Evolutionary conservation across 805 yeast species (phyloP), one percentile per base, ranked within the genome.

Genomic region (Monosporozyma siamensis): DNA sequence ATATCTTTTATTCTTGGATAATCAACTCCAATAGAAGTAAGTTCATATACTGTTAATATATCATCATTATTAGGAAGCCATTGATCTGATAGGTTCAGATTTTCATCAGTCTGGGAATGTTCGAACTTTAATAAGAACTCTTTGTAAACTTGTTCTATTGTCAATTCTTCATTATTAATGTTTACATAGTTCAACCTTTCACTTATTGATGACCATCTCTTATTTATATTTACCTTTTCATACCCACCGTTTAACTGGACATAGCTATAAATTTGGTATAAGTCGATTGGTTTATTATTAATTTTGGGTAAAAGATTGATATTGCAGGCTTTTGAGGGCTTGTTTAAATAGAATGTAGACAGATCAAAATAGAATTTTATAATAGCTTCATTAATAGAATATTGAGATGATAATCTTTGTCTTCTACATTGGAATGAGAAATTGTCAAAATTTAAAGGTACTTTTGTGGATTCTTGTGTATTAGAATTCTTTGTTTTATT

Each of bases 121-220:
- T 66, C 67, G 45, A 58, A 63, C 1, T 59, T 57, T 18, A 48
- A 45, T 24, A 76, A 48, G 14, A 71, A 32, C 23, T 32, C n/a
- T 63, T 46, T 72, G 70, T 45, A 70, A 68, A 52, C 80, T 80
- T 1, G 82, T 74, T 1, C 75, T 60, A 53, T 80, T 76, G 46
- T 83, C 63, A 1, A 87, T 73, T 12, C 87, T 74, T 11, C 86
- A 78, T 36, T 78, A 74, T 80, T 78, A 40, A 79, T 77, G 50
- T 77, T 72, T 2, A 86, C 87, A 25, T 79, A 82, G 0, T 95
- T 94, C 39, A 86, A 63, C 51, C 84, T 95, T 42, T 88, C 68
- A 11, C 90, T 90, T 8, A 86, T 73, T 54, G 82, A 87, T 1
- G 87, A 87, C 95, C 95, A 86, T 37, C 76, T 66, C 53, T 82